phyloP scores from a whole-genome alignment of 2,329 filamentous ascomycete species.

The Cladosporium austrohemisphaericum region DNA sequence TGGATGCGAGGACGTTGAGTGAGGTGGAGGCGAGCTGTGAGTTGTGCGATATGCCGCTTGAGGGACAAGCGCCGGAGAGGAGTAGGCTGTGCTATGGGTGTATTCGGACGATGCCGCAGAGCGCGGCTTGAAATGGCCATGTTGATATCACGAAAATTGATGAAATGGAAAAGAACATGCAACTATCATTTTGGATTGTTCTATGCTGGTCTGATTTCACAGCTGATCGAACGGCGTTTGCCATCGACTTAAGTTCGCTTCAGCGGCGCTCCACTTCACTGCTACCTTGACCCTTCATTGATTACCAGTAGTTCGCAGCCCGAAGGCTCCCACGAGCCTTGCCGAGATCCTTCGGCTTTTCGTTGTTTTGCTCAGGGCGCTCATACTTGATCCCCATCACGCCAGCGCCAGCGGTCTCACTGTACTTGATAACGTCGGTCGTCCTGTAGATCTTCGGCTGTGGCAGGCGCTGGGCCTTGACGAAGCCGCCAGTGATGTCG shows the following conservation, averaged over 20 bases:
- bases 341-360: too few relatives aligned
- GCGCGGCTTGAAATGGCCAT: neutral
- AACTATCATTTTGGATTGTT: too few relatives aligned
- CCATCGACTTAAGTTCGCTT: too few relatives aligned
- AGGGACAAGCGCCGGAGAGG: conserved; percentile 29
- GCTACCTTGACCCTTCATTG: neutral
- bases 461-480: conserved; percentile 18
- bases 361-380: neutral
- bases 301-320: too few relatives aligned
- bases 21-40: conserved; percentile 49
- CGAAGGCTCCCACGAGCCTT: too few relatives aligned
- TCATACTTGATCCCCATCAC: conserved; percentile 17
- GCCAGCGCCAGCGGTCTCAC: conserved; percentile 11
- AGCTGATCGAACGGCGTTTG: too few relatives aligned
- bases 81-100: conserved; percentile 68
- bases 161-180: too few relatives aligned
- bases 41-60: conserved; percentile 65
- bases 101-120: conserved; percentile 31
- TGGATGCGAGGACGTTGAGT: conserved; percentile 50
- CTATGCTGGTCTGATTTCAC: too few relatives aligned
- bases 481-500: conserved; percentile 42
- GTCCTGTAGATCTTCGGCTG: conserved; percentile 20
- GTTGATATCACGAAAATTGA: too few relatives aligned
- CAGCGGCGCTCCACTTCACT: too few relatives aligned
- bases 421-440: conserved; percentile 14